phyloP scores from a whole-genome alignment of 2,329 filamentous ascomycete species.

The Cladosporium cucumerinum region DNA sequence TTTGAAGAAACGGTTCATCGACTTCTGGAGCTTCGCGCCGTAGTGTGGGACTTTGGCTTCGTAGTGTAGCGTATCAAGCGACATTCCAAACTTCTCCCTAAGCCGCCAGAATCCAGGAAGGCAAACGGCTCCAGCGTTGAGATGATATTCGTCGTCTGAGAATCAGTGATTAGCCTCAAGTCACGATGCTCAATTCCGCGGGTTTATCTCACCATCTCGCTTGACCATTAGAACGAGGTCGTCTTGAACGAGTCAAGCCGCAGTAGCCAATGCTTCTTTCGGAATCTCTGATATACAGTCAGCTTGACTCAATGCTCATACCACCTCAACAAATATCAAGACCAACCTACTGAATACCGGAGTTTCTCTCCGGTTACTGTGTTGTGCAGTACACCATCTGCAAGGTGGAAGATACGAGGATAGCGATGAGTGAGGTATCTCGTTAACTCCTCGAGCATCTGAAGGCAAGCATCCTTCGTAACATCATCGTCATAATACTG shows the following conservation, averaged over 20 bases:
- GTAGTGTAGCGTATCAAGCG: constrained; percentile 8
- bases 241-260: constrained; percentile 7
- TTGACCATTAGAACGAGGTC: constrained; percentile 13
- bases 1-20: constrained; percentile 16
- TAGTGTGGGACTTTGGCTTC: constrained; percentile 14
- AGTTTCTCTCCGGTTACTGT: constrained; percentile 11
- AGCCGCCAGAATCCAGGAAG: constrained; percentile 13
- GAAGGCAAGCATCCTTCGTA: constrained; percentile 8
- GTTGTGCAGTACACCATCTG: not conserved
- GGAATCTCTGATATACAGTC: not conserved
- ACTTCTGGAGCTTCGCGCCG: constrained; percentile 10
- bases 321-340: not conserved
- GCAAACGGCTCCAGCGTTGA: constrained; percentile 9
- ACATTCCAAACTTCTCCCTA: constrained; percentile 17
- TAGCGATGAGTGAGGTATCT: constrained; percentile 9
- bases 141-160: constrained; percentile 8
- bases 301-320: not conserved
- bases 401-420: constrained; percentile 1
- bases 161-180: not conserved
- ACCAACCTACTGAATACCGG: constrained; percentile 1
- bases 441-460: constrained; percentile 12
- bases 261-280: constrained; percentile 5
- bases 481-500: constrained; percentile 3
- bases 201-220: not conserved
- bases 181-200: not conserved